Evolutionary conservation across 352 stramenopile species (phyloP).

Genomic region (Aphanomyces invadans): DNA sequence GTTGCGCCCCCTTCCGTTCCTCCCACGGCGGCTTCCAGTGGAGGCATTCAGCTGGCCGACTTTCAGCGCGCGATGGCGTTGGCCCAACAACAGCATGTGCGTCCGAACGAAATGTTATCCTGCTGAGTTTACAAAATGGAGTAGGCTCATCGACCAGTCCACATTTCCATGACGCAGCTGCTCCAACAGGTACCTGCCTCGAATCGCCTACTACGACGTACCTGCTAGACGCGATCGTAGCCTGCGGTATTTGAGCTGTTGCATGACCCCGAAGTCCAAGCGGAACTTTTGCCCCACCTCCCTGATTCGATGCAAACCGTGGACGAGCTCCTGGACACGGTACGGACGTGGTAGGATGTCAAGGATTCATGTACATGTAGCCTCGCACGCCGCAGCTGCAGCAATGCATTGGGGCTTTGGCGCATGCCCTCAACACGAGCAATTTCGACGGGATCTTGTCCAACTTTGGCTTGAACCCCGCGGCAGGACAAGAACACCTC

Average conservation of each 20-base stretch:
- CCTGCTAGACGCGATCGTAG: not conserved
- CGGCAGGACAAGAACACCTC: conserved; percentile 70
- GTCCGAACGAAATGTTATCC: too few species aligned
- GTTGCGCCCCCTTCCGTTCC: conserved; percentile 16
- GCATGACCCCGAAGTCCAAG: conserved; percentile 17
- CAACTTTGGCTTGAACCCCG: conserved; percentile 83
- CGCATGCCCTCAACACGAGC: conserved; percentile 73
- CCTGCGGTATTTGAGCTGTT: conserved; percentile 7
- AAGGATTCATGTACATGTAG: conserved; percentile 28
- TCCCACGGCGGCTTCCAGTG: conserved; percentile 15
- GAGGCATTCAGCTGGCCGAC: conserved; percentile 37
- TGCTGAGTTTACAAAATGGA: not conserved
- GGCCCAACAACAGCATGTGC: conserved; percentile 37
- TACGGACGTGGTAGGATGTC: conserved; percentile 10
- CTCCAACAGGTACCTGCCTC: conserved; percentile 16
- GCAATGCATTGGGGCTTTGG: conserved; percentile 81
- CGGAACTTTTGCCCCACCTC: conserved; percentile 14
- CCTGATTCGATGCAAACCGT: conserved; percentile 13
- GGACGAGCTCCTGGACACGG: conserved; percentile 19
- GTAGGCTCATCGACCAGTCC: conserved; percentile 42
- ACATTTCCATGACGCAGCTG: conserved; percentile 1
- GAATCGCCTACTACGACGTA: too few species aligned
- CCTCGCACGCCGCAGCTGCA: conserved; percentile 78
- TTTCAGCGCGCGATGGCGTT: conserved; percentile 81
- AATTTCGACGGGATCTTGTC: conserved; percentile 87